Evolutionary conservation across 306 rosid genomes (phyloP), one percentile per base, ranked within the genome.

Genomic region (Biancaea sappan): DNA sequence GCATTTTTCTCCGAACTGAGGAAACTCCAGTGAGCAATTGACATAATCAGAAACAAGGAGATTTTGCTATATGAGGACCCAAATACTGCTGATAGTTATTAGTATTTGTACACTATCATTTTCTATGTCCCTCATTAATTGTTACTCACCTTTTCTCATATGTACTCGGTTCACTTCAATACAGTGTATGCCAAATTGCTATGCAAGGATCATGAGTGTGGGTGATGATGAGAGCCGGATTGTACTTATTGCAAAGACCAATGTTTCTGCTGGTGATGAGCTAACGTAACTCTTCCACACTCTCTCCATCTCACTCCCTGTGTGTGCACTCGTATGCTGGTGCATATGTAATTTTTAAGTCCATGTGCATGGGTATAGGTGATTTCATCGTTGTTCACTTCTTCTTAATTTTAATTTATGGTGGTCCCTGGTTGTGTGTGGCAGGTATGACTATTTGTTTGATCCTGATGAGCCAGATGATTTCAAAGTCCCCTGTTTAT

Each of bases 111-210:
- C 76, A 69, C 31, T 21, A 62, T 60, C 34, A 68, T 10, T 43
- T 19, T 12, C 34, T 8, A 4, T 6, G 19, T 3, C 25, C 37
- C 26, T 19, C 60, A 44, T 25, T 59, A 31, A 4, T 13, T 22
- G 69, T 47, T 60, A 32, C 29, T 28, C 31, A 24, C 40, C 5
- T 29, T 24, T 22, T 62, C 48, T 80, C 21, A 75, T 52, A 32
- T 48, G 21, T 32, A 64, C 16, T 79, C 69, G 67, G 52, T 70
- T 66, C 31, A 25, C 37, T 73, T 79, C 58, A 35, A 60, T 64
- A 44, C 81, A 92, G 98, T 92, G 96, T 75, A 84, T 85, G 94
- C 98, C 96, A 75, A 92, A 92, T 84, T 92, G 98, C 85, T 92
- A 87, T 52, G 96, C 98, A 58, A 90, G 98, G 77, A 88, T 92